Base-by-base conservation (phyloP, 108 stramenopile species). In the Cyclotella baltica region DNA sequence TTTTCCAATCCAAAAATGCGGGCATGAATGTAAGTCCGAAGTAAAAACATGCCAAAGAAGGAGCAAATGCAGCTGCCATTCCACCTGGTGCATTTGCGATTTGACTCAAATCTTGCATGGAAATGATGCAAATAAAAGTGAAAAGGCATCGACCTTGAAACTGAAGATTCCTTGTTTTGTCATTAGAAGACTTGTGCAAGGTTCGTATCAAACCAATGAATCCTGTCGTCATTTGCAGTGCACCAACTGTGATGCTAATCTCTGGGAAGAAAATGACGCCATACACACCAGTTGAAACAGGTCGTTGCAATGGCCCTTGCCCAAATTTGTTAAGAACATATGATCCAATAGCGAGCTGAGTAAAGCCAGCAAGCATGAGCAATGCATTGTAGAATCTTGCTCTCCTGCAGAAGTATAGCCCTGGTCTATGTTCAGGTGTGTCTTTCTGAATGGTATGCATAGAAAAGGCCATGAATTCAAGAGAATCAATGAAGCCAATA, bases 271-370 rank as follows among this genome's bases (percentile, higher is more conserved):
- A 51, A 15, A 61, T 61, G 8, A 67, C 38, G 6, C 6, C 36
- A 16, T 67, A 67, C 9, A 67, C 46, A 30, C 11, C 66, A 25
- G 62, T 5, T 15, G 15, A 25, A 9, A 67, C 6, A 48, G 22
- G 25, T 29, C 6, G 38, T 8, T 40, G 31, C 48, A 67, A 29
- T 29, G 66, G 66, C 11, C 66, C 66, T 30, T 51, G 11, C 8
- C 66, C 66, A 51, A 16, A 67, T 8, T 28, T 22, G 25, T 51
- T 51, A 25, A 67, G 33, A 25, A 40, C 19, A 19, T 20, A 67
- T 16, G 66, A 40, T 28, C 66, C 66, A 51, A 67, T 22, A 3
- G 66, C 66, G 8, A 67, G 25, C 66, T 67, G 66, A 29, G 66
- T 51, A 67, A 67, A 67, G 18, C 66, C 66, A 34, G 48, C 66